phyloP scores from a whole-genome alignment of 345 rosid genomes.

The Geranium brycei region DNA sequence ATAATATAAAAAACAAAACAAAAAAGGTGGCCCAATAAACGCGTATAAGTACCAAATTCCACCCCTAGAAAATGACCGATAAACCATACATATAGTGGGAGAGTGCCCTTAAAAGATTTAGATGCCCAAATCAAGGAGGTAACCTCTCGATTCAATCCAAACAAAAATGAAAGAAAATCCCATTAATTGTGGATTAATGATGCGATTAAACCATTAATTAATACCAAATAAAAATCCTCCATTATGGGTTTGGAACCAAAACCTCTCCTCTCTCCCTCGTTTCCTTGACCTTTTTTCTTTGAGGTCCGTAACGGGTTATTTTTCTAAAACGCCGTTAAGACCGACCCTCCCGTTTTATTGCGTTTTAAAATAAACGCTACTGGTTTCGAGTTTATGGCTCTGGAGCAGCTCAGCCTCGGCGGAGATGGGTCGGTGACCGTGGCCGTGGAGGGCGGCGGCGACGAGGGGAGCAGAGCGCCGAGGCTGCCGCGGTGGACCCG shows the following conservation, averaged over 20 bases:
- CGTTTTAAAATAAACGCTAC: constrained; percentile 4
- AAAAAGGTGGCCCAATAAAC: not conserved
- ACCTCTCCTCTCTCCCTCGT: not conserved
- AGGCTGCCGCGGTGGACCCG: constrained; percentile 96
- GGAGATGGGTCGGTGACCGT: constrained; percentile 7
- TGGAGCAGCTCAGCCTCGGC: constrained; percentile 34
- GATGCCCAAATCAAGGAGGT: not conserved
- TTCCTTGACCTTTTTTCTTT: not conserved
- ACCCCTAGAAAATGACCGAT: not conserved
- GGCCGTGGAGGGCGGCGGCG: constrained; percentile 25
- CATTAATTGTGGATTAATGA: not conserved
- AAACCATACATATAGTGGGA: not conserved
- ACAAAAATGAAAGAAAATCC: not conserved
- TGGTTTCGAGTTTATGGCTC: constrained; percentile 23
- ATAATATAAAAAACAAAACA: not conserved
- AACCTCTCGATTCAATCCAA: not conserved
- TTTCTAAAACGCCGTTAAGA: constrained; percentile 36
- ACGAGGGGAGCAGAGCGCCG: constrained; percentile 50
- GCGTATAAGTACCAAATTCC: not conserved
- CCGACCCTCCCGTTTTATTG: constrained; percentile 15
- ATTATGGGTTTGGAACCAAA: not conserved
- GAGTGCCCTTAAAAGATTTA: no score
- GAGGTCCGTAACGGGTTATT: constrained; percentile 29
- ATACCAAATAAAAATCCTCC: not conserved
- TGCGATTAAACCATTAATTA: no score